phyloP scores from a whole-genome alignment of 2,329 filamentous ascomycete species.

The Ophidiomyces ophidiicola region DNA sequence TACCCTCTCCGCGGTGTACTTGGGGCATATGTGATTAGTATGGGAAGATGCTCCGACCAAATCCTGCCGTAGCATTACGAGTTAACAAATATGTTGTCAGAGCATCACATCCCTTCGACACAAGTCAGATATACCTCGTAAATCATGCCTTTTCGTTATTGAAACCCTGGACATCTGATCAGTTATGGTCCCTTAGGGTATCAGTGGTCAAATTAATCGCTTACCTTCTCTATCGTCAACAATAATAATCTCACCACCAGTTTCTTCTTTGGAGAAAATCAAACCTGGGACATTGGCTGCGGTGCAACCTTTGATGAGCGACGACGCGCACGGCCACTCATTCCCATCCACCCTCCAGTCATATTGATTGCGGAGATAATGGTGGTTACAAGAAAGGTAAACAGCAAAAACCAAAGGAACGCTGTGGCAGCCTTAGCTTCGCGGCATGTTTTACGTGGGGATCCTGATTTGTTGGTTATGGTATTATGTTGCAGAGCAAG shows the following conservation, averaged over 20 bases:
- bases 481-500: slow-evolving; percentile 30
- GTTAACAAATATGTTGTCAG: background rate
- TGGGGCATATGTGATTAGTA: too few species aligned
- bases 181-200: too few species aligned
- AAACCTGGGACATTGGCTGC: slow-evolving; percentile 16
- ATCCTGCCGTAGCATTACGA: too few species aligned
- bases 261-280: too few species aligned
- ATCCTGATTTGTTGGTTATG: slow-evolving; percentile 34
- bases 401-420: slow-evolving; percentile 43
- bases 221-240: too few species aligned
- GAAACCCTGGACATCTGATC: background rate
- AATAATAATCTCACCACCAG: background rate
- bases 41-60: too few species aligned
- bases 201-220: too few species aligned
- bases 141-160: background rate
- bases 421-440: slow-evolving; percentile 41
- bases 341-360: slow-evolving; percentile 8
- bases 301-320: slow-evolving; percentile 8
- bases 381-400: slow-evolving; percentile 32
- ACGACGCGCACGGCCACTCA: slow-evolving; percentile 12
- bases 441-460: slow-evolving; percentile 33
- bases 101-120: background rate
- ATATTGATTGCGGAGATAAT: slow-evolving; percentile 28
- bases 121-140: background rate
- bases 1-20: too few species aligned